Evolutionary conservation across 2,329 filamentous ascomycete species (phyloP).

Genomic region (Rhinocladiella mackenziei): DNA sequence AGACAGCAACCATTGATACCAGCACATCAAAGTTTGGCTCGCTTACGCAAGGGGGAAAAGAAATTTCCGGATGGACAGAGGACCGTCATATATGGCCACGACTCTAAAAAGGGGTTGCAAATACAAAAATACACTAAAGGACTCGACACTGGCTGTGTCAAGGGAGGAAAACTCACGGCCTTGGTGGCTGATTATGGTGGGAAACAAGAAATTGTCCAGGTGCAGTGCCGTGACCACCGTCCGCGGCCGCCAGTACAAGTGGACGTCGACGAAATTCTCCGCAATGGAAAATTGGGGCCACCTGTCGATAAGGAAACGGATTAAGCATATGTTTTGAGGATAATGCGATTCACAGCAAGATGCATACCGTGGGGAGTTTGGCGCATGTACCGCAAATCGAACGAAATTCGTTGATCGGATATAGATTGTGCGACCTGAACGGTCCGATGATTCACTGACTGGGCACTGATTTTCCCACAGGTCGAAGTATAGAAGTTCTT

Average conservation of each 20-base stretch:
- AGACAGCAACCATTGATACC: constrained; percentile 40
- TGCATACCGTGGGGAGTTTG: constrained; percentile 5
- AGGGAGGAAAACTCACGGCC: constrained; percentile 70
- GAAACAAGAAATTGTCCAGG: constrained; percentile 40
- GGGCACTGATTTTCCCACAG: too few species aligned
- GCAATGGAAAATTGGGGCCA: constrained; percentile 7
- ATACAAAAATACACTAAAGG: constrained; percentile 71
- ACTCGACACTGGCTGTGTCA: constrained; percentile 77
- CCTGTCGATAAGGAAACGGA: constrained; percentile 3
- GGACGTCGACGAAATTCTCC: constrained; percentile 13
- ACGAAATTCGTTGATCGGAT: too few species aligned
- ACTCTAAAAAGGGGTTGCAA: constrained; percentile 67
- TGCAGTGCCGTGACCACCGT: constrained; percentile 34
- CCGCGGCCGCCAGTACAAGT: constrained; percentile 5
- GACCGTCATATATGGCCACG: constrained; percentile 84
- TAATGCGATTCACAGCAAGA: background rate
- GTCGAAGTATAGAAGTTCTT: too few species aligned
- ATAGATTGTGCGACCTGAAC: too few species aligned
- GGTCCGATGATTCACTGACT: too few species aligned
- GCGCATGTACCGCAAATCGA: too few species aligned
- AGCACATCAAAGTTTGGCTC: constrained; percentile 9
- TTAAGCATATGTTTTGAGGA: background rate
- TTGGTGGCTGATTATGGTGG: constrained; percentile 64
- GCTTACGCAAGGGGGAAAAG: constrained; percentile 6
- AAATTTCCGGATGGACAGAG: constrained; percentile 32